Conservation (phyloP, 2,329 filamentous ascomycete genomes). For the Boeremia exigua region DNA sequence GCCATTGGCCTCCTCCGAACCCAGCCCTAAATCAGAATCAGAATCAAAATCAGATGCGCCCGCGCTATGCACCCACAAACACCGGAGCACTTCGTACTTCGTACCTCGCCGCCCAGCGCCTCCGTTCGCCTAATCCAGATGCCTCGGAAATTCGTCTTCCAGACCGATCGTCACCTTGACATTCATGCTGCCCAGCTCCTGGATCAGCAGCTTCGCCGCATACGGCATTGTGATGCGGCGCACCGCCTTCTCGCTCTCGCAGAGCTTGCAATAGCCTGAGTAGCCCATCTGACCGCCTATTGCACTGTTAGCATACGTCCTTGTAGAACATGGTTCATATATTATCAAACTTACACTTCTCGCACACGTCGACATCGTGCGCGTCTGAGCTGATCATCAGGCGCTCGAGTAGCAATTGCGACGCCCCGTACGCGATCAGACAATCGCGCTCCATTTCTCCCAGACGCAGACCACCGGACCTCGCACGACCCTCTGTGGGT, state of each 20-base stretch:
- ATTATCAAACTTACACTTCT: constrained; percentile 73
- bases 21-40: not conserved
- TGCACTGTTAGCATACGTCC: not conserved
- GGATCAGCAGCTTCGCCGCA: constrained; percentile 92
- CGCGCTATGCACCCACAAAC: constrained; percentile 13
- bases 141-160: constrained; percentile 78
- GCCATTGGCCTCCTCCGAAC: not conserved
- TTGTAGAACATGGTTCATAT: too few relatives aligned
- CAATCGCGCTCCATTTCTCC: constrained; percentile 99
- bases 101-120: not conserved
- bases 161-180: constrained; percentile 91
- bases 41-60: constrained; percentile 2
- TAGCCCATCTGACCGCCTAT: constrained; percentile 85
- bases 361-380: constrained; percentile 91
- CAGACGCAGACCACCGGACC: constrained; percentile 88
- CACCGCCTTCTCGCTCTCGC: constrained; percentile 82
- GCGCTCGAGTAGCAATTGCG: constrained; percentile 87
- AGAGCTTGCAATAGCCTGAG: constrained; percentile 92
- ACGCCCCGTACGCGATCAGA: constrained; percentile 94
- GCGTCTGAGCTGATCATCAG: constrained; percentile 95
- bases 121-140: not conserved
- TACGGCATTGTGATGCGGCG: constrained; percentile 97
- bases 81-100: not conserved
- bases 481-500: constrained; percentile 91
- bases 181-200: constrained; percentile 98